Base-by-base conservation (phyloP, 169 alveolate genomes). In the Plasmodium blacklocki region DNA sequence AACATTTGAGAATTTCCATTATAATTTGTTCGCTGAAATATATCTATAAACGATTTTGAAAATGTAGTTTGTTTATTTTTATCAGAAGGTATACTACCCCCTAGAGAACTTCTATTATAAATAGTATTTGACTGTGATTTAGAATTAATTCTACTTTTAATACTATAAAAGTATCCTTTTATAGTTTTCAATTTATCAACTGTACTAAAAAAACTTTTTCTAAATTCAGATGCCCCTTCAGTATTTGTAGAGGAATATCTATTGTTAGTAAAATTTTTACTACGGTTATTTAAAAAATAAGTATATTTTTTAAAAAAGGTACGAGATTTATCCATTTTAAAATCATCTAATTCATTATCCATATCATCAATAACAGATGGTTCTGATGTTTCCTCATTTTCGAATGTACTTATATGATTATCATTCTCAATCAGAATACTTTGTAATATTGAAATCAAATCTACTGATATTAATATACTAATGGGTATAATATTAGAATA, bases 221-320 rank as follows among this genome's bases (percentile, higher is more conserved):
- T 83, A 8, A 43, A 58, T 14, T 56, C 64, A 23, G 73, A 70
- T 59, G 58, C 26, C 0, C 68, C 1, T 50, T 67, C 85, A 39
- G 73, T 71, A 63, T 71, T 83, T 21, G 63, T 45, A 7, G 76
- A 56, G 18, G 89, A 56, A 52, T 49, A 18, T 52, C 29, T 54
- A 43, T 29, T 78, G 50, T 52, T 67, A 12, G 78, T 47, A 14
- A 78, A 78, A 45, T 66, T 78, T 58, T 29, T 50, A 39, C 62
- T 66, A 64, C 64, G 32, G n/a, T 78, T 71, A 21, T 60, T 86
- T 54, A 86, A 14, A 71, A 72, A 86, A 19, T 26, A 43, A 19
- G 92, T 86, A 72, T 86, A 86, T 60, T 72, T 86, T 86, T 70
- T 86, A 60, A 86, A 86, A 73, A 59, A 71, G 18, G 71, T 72